A percentile compares a stretch with the other conserved stretches of the same genome.
phyloP scores from a whole-genome alignment of 768 basidiomycete genomes.

The Trametes sanguinea region DNA sequence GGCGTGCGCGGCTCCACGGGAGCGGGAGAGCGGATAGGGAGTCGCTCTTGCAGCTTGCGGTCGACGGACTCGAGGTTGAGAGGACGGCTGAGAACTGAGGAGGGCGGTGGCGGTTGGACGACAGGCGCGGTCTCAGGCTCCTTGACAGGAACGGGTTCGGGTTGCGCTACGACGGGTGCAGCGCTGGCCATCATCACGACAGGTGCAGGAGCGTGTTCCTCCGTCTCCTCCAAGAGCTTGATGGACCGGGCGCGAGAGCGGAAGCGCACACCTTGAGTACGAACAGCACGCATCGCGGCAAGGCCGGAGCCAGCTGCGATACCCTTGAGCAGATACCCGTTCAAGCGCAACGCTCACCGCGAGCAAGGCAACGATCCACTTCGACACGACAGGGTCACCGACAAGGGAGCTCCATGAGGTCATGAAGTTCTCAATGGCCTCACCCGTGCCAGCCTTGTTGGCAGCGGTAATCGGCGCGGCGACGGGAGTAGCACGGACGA shows the following conservation, averaged over 20 bases:
- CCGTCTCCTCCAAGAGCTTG: slow-evolving; percentile 18
- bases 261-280: slow-evolving; percentile 30
- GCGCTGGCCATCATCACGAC: slow-evolving; percentile 23
- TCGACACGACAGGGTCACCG: slow-evolving; percentile 90
- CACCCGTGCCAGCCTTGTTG: slow-evolving; percentile 39
- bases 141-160: slow-evolving; percentile 8
- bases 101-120: slow-evolving; percentile 1
- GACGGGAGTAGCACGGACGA: slow-evolving; percentile 49
- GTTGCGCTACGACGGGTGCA: slow-evolving; percentile 18
- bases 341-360: slow-evolving; percentile 87
- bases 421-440: slow-evolving; percentile 84
- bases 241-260: slow-evolving; percentile 27
- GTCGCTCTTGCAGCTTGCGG: slow-evolving; percentile 45
- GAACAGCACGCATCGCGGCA: slow-evolving; percentile 26
- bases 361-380: slow-evolving; percentile 91
- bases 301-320: slow-evolving; percentile 57
- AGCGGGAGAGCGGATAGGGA: slow-evolving; percentile 26
- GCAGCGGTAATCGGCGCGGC: slow-evolving; percentile 29
- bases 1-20: slow-evolving; percentile 29
- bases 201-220: slow-evolving; percentile 21
- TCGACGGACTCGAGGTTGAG: slow-evolving; percentile 63
- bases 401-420: slow-evolving; percentile 87
- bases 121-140: slow-evolving; percentile 16
- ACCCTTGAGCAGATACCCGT: slow-evolving; percentile 90
- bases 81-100: slow-evolving; percentile 32